phyloP scores from a whole-genome alignment of 129 eudicot genomes.

The Pittosporum tobira region DNA sequence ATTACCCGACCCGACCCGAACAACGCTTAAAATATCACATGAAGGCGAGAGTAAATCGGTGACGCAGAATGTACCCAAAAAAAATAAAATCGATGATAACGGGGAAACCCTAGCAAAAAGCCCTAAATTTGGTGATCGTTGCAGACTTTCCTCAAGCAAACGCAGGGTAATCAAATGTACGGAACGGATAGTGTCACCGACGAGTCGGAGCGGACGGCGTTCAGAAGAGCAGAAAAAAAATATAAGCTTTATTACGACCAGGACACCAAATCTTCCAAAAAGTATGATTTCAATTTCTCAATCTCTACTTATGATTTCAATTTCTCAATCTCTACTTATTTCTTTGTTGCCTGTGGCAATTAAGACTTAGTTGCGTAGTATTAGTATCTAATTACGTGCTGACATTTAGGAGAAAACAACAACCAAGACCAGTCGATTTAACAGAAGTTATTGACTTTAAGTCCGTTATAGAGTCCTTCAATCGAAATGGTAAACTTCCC shows the following conservation, averaged over 20 bases:
- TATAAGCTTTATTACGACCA: conserved; percentile 74
- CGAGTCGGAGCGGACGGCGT: conserved; percentile 78
- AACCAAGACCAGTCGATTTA: conserved; percentile 62
- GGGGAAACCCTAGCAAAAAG: not conserved
- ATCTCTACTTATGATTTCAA: too few species aligned
- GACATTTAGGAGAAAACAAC: conserved; percentile 57
- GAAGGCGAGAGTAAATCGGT: too few species aligned
- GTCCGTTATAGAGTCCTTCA: conserved; percentile 42
- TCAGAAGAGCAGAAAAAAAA: conserved; percentile 74
- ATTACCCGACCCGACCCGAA: too few species aligned
- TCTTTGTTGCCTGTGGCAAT: too few species aligned
- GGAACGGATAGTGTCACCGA: conserved; percentile 38
- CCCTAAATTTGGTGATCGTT: conserved; percentile 1
- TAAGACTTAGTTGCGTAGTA: too few species aligned
- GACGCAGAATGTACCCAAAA: too few species aligned
- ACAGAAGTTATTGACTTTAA: conserved; percentile 85
- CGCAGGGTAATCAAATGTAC: conserved; percentile 41
- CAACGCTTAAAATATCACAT: too few species aligned
- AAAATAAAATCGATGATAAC: too few species aligned
- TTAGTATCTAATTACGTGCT: too few species aligned
- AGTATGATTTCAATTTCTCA: conserved; percentile 23
- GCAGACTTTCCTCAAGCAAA: not conserved
- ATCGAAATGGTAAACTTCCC: conserved; percentile 36
- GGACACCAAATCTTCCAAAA: conserved; percentile 44
- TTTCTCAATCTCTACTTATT: too few species aligned